Percentiles rank a stretch among this genome's conserved stretches.
Evolutionary conservation across 2,329 filamentous ascomycete species (phyloP).

Genomic region (Alternaria arborescens): DNA sequence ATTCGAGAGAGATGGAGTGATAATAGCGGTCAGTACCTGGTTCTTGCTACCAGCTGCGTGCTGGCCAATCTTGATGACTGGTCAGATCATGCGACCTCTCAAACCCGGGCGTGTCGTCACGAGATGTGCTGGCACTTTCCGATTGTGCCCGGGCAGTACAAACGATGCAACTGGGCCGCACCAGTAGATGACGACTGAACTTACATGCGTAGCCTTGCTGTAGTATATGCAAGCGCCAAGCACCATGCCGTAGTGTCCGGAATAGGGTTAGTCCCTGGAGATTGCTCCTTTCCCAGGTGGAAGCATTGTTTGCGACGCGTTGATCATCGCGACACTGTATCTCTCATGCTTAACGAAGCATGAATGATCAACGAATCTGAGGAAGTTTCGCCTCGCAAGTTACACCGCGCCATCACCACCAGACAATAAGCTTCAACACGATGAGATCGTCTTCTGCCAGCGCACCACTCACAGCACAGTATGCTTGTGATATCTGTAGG

Average conservation of each 20-base stretch:
- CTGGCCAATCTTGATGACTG: conserved; percentile 17
- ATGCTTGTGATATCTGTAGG: neutral
- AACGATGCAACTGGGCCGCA: neutral
- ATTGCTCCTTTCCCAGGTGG: neutral
- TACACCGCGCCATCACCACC: neutral
- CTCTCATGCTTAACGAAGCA: neutral
- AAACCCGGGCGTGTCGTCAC: conserved; percentile 25
- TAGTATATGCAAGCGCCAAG: neutral
- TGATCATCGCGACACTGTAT: neutral
- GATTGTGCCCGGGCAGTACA: conserved; percentile 12
- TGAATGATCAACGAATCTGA: neutral
- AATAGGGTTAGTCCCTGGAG: neutral
- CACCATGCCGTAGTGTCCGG: neutral
- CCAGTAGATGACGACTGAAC: neutral
- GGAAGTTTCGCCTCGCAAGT: neutral
- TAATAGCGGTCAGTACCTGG: neutral
- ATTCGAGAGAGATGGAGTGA: neutral
- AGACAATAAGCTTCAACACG: neutral
- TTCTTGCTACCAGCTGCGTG: neutral
- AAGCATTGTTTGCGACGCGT: neutral
- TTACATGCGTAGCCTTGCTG: neutral
- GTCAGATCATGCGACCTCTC: conserved; percentile 27
- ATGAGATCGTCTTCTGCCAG: neutral
- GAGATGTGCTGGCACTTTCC: conserved; percentile 33
- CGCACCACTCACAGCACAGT: neutral